Percentiles rank a stretch among this genome's conserved stretches.
Evolutionary conservation across 1,284 basidiomycete genomes (phyloP).

Genomic region (Naganishia sp.): DNA sequence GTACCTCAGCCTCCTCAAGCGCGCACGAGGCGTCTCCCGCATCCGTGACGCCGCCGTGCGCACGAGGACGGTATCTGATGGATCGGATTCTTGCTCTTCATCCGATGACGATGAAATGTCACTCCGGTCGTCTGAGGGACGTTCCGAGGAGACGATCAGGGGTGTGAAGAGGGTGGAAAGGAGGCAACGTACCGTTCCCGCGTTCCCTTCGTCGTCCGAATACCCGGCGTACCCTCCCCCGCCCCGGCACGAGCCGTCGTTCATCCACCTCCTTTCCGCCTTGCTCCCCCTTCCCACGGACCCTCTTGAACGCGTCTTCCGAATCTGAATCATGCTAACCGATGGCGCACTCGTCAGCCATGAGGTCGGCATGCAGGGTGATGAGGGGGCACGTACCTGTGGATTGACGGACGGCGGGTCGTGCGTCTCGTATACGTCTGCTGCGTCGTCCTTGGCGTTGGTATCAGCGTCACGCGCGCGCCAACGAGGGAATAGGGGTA

Average conservation of each 20-base stretch:
- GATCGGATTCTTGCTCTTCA: background rate
- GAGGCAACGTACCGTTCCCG: background rate
- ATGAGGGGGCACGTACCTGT: slow-evolving; percentile 1
- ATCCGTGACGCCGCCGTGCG: slow-evolving; percentile 8
- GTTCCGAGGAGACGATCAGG: background rate
- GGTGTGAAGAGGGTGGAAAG: no score
- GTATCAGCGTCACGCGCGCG: background rate
- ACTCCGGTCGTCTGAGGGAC: background rate
- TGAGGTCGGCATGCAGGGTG: no score
- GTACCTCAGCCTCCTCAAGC: slow-evolving; percentile 54
- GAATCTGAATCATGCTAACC: slow-evolving; percentile 24
- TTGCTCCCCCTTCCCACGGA: background rate
- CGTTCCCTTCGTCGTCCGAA: slow-evolving; percentile 19
- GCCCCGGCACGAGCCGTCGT: slow-evolving; percentile 11
- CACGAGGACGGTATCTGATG: slow-evolving; percentile 4
- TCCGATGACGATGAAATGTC: background rate
- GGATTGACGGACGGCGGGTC: slow-evolving; percentile 11
- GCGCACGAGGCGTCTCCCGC: slow-evolving; percentile 52
- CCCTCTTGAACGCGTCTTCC: slow-evolving; percentile 10
- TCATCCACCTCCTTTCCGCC: slow-evolving; percentile 17
- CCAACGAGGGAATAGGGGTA: no score
- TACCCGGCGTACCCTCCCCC: slow-evolving; percentile 12
- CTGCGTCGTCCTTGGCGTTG: slow-evolving; percentile 27
- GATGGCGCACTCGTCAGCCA: no score
- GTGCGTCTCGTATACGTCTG: slow-evolving; percentile 32